Evolutionary conservation across 495 filamentous ascomycete genomes (phyloP), one percentile per base, ranked within the genome.

Genomic region (Xylaria sp.): DNA sequence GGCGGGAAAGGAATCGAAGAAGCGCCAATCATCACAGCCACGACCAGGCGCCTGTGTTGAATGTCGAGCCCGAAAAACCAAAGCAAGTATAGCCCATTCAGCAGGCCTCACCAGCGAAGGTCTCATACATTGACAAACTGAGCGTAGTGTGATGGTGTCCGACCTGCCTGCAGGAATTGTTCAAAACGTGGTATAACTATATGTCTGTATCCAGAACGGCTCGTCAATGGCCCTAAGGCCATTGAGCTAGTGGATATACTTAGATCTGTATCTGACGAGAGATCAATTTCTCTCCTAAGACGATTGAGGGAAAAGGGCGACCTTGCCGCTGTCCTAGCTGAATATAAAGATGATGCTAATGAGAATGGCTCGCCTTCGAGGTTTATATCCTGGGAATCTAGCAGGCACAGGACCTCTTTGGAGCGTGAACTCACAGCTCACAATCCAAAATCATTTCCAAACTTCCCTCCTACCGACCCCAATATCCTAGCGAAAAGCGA

Each of bases 381-480:
- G 5, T 3, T 2, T 29, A 29, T 29, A 21, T 43, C 40, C 17
- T 19, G 21, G 21, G 41, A 31, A 35, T 29, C 43, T 17, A 21
- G 43, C 41, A n/a, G 29, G 2, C 44, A 53, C 14, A 53, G 37
- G 46, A 62, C 4, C 31, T 43, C 48, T 9, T 58, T 71, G 17
- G 68, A 73, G 61, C 46, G 58, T 17, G 72, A 73, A 43, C 72
- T 73, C 26, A 70, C 57, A 29, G 33, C 37, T 31, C 61, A 61
- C 3, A 44, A 73, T 21, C 37, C 62, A 14, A 50, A 35, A 46
- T 57, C 33, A 0, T 73, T 71, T 37, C 72, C 72, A 12, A 31
- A 21, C 15, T 35, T 71, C 5, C 40, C 19, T 21, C 68, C 63
- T 14, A 61, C 71, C 17, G 40, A 50, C 11, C 48, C 64, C 14